phyloP scores from a whole-genome alignment of 2,329 filamentous ascomycete genomes.

The Shiraia sp. region DNA sequence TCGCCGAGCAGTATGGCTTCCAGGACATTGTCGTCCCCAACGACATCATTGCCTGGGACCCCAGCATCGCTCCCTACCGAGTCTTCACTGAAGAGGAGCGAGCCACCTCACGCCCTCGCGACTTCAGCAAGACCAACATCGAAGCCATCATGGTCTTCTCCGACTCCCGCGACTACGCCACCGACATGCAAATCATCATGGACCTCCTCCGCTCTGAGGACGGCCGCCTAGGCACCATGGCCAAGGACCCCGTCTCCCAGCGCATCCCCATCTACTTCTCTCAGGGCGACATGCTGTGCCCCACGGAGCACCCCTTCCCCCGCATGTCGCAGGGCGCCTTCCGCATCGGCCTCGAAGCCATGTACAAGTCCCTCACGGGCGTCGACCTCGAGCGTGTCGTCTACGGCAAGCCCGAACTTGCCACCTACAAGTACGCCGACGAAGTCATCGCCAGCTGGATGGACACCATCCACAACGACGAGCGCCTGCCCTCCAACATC shows the following conservation, averaged over 20 bases:
- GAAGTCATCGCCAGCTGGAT: constrained; percentile 75
- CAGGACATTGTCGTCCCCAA: constrained; percentile 73
- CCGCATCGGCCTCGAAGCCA: constrained; percentile 73
- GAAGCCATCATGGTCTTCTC: constrained; percentile 76
- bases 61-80: constrained; percentile 69
- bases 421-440: constrained; percentile 79
- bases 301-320: constrained; percentile 60
- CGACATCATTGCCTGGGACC: constrained; percentile 72
- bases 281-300: constrained; percentile 67
- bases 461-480: constrained; percentile 74
- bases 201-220: constrained; percentile 71
- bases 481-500: constrained; percentile 68
- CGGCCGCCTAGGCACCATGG: constrained; percentile 66
- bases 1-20: constrained; percentile 74
- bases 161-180: constrained; percentile 73
- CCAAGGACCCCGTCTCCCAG: constrained; percentile 66
- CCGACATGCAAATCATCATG: constrained; percentile 77
- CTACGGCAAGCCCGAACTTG: constrained; percentile 74
- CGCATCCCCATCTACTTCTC: constrained; percentile 77
- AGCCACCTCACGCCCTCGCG: constrained; percentile 67
- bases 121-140: constrained; percentile 73
- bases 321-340: constrained; percentile 76
- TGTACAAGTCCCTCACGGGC: constrained; percentile 72
- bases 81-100: constrained; percentile 70
- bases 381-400: constrained; percentile 74